Percentiles rank a stretch among this genome's conserved stretches.
Conservation (phyloP, 2,329 filamentous ascomycete genomes). For the Trichothecium sympodiale region DNA sequence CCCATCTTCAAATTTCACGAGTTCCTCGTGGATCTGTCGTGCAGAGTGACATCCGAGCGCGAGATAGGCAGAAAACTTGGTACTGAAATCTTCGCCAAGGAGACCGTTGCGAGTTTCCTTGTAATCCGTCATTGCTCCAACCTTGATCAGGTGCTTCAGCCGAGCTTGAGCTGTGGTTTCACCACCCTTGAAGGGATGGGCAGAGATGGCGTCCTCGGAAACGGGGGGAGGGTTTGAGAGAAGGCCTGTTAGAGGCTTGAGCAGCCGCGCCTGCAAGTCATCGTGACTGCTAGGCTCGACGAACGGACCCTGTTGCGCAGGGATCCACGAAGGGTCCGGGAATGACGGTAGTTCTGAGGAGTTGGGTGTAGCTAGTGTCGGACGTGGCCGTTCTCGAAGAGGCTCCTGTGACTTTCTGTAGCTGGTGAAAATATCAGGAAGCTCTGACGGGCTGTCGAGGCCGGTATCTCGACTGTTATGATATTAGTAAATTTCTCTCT, state of each 20-base stretch:
- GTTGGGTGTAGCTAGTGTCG: conserved; percentile 39
- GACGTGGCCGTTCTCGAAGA: conserved; percentile 52
- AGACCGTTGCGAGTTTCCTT: conserved; percentile 63
- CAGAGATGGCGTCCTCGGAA: conserved; percentile 42
- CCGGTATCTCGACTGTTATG: conserved; percentile 51
- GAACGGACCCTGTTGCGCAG: conserved; percentile 52
- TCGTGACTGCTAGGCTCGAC: conserved; percentile 44
- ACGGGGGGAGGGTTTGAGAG: conserved; percentile 39
- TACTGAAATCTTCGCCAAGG: conserved; percentile 59
- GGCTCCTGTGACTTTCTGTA: conserved; percentile 67
- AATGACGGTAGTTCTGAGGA: conserved; percentile 43
- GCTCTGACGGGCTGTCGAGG: conserved; percentile 41
- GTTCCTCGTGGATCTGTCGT: conserved; percentile 58
- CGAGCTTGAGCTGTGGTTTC: conserved; percentile 49
- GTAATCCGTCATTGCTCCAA: conserved; percentile 51
- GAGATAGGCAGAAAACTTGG: conserved; percentile 65
- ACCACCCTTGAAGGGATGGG: conserved; percentile 59
- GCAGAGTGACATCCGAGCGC: conserved; percentile 63
- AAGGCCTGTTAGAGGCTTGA: conserved; percentile 43
- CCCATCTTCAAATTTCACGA: conserved; percentile 61
- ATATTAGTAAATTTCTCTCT: conserved; percentile 7
- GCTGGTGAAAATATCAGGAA: conserved; percentile 66
- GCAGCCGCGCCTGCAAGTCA: conserved; percentile 40
- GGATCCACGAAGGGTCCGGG: conserved; percentile 36
- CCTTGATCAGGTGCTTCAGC: conserved; percentile 47